Conservation (phyloP, 1,284 basidiomycete genomes). For the Rhodotorula sp. region DNA sequence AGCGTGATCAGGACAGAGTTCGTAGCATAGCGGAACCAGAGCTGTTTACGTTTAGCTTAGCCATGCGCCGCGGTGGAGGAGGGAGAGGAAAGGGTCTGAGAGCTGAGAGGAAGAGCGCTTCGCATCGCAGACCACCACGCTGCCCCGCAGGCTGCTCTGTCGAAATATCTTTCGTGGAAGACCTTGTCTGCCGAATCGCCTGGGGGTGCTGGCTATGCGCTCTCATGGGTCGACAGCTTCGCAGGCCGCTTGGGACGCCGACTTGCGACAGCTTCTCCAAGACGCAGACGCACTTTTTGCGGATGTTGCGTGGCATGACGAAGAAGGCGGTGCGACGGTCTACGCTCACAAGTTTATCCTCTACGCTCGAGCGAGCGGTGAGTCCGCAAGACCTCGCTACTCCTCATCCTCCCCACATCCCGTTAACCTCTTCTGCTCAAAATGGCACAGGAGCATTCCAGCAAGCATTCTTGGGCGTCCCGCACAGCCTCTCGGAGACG, state of each 20-base stretch:
- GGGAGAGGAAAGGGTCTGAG: background rate
- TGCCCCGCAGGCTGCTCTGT: too few species aligned
- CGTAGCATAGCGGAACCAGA: background rate
- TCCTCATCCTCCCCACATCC: background rate
- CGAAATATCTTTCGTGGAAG: too few species aligned
- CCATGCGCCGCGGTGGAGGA: background rate
- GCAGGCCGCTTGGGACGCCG: slow-evolving; percentile 61
- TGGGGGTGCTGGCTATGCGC: background rate
- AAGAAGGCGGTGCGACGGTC: slow-evolving; percentile 53
- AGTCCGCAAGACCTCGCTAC: slow-evolving; percentile 26
- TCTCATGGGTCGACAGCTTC: background rate
- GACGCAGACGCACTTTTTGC: slow-evolving; percentile 79
- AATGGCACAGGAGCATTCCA: slow-evolving; percentile 27
- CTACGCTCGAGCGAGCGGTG: slow-evolving; percentile 71
- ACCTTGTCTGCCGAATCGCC: too few species aligned
- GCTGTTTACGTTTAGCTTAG: slow-evolving; percentile 22
- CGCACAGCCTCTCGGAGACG: slow-evolving; percentile 15
- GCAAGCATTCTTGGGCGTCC: slow-evolving; percentile 36
- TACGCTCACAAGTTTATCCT: slow-evolving; percentile 93
- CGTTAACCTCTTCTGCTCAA: background rate
- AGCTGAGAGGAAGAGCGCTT: background rate
- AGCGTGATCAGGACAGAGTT: background rate
- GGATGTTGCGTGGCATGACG: slow-evolving; percentile 76
- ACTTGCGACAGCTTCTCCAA: slow-evolving; percentile 71
- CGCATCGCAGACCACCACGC: background rate